A percentile compares a stretch with the other conserved stretches of the same genome.
These are phyloP conservation scores for Jatropha podagrica DNA, from an alignment of 441 rosid genomes.

Conservation along the genomic window DNA sequence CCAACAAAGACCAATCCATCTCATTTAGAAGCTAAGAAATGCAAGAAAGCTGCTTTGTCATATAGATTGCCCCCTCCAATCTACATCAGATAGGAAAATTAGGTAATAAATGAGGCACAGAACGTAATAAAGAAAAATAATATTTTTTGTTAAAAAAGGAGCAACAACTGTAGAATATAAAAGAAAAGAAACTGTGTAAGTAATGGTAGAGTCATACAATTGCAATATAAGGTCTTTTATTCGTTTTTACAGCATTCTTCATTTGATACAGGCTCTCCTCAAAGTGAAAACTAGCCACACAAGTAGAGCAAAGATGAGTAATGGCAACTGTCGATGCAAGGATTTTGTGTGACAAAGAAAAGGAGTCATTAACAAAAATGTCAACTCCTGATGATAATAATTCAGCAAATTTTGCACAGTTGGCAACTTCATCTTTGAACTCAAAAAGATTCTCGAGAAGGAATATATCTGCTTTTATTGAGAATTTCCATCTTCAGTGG, in stretches of 20 bases:
- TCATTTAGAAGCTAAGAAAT: constrained; percentile 59
- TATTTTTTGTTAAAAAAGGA: neutral
- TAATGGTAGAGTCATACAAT: constrained; percentile 46
- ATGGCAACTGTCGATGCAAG: constrained; percentile 72
- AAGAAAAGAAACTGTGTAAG: constrained; percentile 2
- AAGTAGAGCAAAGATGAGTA: constrained; percentile 49
- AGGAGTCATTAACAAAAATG: constrained; percentile 67
- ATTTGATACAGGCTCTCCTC: constrained; percentile 50
- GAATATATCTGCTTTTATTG: constrained; percentile 35
- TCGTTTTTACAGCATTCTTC: constrained; percentile 34
- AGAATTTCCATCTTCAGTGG: constrained; percentile 35
- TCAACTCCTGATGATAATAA: constrained; percentile 56
- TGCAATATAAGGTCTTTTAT: constrained; percentile 53
- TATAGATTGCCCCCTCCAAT: constrained; percentile 68
- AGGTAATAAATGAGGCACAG: constrained; percentile 25
- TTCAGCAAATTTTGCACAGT: constrained; percentile 49
- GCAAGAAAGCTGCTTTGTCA: constrained; percentile 57
- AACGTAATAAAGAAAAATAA: neutral
- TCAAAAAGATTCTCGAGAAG: constrained; percentile 59
- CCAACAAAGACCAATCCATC: constrained; percentile 66
- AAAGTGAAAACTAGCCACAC: constrained; percentile 66
- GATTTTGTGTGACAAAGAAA: constrained; percentile 59
- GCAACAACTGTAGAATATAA: neutral
- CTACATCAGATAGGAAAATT: constrained; percentile 37
- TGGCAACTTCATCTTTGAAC: constrained; percentile 62